Evolutionary conservation across 345 rosid genomes (phyloP).

Genomic region (Hirschfeldia incana): DNA sequence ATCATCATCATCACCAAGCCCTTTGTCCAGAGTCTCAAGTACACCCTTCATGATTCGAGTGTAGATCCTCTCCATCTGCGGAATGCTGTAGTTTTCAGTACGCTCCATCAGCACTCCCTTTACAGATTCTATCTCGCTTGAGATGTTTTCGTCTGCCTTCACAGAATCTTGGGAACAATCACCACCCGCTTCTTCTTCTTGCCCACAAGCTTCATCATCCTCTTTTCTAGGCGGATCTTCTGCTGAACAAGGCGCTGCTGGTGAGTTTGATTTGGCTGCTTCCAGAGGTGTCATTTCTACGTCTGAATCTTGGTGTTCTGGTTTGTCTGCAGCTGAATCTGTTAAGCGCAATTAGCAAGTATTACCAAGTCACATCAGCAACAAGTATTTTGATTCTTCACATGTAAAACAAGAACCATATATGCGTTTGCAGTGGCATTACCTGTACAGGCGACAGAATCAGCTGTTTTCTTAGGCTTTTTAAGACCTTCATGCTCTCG

Average conservation of each 20-base stretch:
- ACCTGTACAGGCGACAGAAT: slow-evolving; percentile 59
- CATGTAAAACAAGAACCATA: slow-evolving; percentile 7
- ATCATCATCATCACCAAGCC: slow-evolving; percentile 34
- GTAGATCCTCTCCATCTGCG: slow-evolving; percentile 88
- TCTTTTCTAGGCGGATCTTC: slow-evolving; percentile 31
- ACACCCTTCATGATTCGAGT: slow-evolving; percentile 71
- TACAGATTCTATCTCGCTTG: slow-evolving; percentile 44
- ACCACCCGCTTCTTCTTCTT: slow-evolving; percentile 27
- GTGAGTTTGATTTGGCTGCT: slow-evolving; percentile 38
- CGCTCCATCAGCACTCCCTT: slow-evolving; percentile 55
- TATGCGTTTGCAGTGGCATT: neutral
- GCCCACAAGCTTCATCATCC: slow-evolving; percentile 1
- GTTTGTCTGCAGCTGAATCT: slow-evolving; percentile 58
- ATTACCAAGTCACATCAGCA: neutral
- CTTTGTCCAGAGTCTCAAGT: slow-evolving; percentile 55
- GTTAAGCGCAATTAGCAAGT: slow-evolving; percentile 24
- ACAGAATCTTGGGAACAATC: slow-evolving; percentile 30
- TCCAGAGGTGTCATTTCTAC: slow-evolving; percentile 46
- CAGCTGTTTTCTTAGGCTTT: slow-evolving; percentile 73
- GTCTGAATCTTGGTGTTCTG: slow-evolving; percentile 46
- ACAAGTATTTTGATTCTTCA: neutral
- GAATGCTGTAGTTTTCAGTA: slow-evolving; percentile 63
- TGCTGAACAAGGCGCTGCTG: slow-evolving; percentile 40
- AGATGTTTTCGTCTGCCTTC: slow-evolving; percentile 49
- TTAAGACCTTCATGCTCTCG: slow-evolving; percentile 71